Percentiles rank a stretch among this genome's conserved stretches.
These are phyloP conservation scores for Microascus cirrosus DNA, from an alignment of 2,329 filamentous ascomycete species.

Conservation along the genomic window DNA sequence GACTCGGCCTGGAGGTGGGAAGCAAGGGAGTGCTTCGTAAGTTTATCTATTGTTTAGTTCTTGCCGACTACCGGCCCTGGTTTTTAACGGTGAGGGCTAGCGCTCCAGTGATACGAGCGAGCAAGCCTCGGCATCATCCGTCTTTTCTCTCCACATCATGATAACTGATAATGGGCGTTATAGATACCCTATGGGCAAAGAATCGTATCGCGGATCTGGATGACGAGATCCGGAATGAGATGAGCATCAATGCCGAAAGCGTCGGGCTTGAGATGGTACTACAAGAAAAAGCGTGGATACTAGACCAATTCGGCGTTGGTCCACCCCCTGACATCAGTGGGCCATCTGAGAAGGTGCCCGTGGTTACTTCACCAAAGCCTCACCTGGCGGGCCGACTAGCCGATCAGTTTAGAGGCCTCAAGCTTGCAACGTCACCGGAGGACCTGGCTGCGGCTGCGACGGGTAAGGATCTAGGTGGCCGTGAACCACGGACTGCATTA, in stretches of 20 bases:
- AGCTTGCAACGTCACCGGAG: conserved; percentile 48
- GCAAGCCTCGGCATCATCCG: neutral
- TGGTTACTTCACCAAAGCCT: neutral
- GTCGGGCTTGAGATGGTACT: conserved; percentile 75
- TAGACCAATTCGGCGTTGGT: conserved; percentile 62
- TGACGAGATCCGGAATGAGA: conserved; percentile 64
- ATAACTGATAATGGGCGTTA: conserved; percentile 22
- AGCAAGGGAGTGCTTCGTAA: conserved; percentile 46
- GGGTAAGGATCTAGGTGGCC: neutral
- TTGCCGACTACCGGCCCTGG: no score
- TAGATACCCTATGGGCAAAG: conserved; percentile 88
- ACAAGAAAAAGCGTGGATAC: conserved; percentile 77
- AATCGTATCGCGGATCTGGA: conserved; percentile 65
- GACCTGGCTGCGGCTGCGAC: neutral
- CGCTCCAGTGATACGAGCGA: neutral
- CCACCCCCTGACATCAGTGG: neutral
- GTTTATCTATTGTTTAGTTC: neutral
- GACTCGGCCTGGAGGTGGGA: conserved; percentile 60
- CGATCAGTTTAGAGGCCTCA: conserved; percentile 71
- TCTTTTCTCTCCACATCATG: neutral
- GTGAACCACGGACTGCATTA: neutral
- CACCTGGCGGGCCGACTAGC: conserved; percentile 53
- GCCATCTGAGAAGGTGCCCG: neutral
- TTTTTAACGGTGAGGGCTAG: no score
- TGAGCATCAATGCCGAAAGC: conserved; percentile 64